Conservation (phyloP, 192 early-diverging fungal genomes). For the Geranomyces variabilis region DNA sequence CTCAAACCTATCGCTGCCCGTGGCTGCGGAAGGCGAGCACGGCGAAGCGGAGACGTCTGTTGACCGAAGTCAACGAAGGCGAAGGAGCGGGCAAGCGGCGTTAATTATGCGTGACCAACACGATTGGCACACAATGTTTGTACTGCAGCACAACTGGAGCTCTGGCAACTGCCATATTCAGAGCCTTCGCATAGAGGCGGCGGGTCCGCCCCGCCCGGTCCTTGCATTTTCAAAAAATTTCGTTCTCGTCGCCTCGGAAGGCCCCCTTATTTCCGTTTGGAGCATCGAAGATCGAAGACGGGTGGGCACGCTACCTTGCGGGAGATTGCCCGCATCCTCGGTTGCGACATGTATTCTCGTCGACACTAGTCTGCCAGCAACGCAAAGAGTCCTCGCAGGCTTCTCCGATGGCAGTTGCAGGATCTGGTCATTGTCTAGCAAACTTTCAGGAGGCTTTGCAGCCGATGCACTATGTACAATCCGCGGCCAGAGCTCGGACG, state of each 20-base stretch:
- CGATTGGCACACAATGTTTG: conserved; percentile 50
- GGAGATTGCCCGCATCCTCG: no score
- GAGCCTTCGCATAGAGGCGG: background rate
- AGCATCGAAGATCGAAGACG: conserved; percentile 10
- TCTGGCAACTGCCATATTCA: conserved; percentile 43
- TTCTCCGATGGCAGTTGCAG: conserved; percentile 2
- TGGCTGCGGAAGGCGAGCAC: background rate
- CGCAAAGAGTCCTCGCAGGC: background rate
- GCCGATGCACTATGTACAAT: background rate
- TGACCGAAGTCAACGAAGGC: background rate
- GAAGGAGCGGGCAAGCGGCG: conserved; percentile 19
- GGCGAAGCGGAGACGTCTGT: background rate
- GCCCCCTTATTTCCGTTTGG: background rate
- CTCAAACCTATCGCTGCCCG: background rate
- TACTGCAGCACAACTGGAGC: conserved; percentile 55
- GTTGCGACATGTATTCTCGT: background rate
- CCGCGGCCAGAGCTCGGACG: background rate
- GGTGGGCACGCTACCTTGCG: background rate
- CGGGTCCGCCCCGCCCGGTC: background rate
- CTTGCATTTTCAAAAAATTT: conserved; percentile 42
- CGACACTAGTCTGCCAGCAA: background rate
- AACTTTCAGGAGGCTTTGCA: background rate
- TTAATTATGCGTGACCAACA: conserved; percentile 13
- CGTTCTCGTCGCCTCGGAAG: conserved; percentile 17
- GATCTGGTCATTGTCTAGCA: background rate